Base-by-base conservation (phyloP, 2,329 filamentous ascomycete species). In the Arachnomyces sp. region DNA sequence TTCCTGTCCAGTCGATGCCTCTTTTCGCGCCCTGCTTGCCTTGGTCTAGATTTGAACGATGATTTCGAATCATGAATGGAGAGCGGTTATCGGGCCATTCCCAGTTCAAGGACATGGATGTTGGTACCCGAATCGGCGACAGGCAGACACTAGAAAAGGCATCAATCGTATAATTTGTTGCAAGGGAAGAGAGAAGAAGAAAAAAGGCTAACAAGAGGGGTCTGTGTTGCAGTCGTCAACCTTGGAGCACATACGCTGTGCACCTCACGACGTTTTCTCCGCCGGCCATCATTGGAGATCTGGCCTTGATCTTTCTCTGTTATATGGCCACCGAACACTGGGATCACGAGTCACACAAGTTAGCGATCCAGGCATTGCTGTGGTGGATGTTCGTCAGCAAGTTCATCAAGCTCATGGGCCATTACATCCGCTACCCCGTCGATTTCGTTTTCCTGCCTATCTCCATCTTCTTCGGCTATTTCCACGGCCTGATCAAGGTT, bases 191-290 rank as follows among this genome's bases (percentile, higher is more conserved):
- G 9, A 25, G 21, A 5, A 9, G 21, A 9, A 25, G 9, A 25
- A 25, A 25, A 25, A 37, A 52, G 37, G 44, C 57, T 61, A 57
- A 61, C 52, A 34, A 42, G 39, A 45, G 31, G 43, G 40, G 44
- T 48, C 44, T 44, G 42, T 51, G 44, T 46, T 45, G 36, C 53
- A 95, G 89, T 54, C 86, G 86, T 57, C 90, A 95, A 61, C 83
- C 79, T 36, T 96, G 89, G 88, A 94, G 84, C 65, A 85, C 86
- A 9, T 96, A 95, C 61, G 87, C 90, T 37, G 80, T 95, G 45
- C 86, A 95, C 66, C 72, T 95, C 57, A 92, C 90, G 17, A 96
- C 90, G 12, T 82, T 95, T 57, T 93, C 87, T 33, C 92, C 89
- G 30, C 81, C 93, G 56, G 86, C 89, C 21, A 80, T 95, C 47